Conservation (phyloP, 495 filamentous ascomycete genomes). For the Cladorrhinum samala region DNA sequence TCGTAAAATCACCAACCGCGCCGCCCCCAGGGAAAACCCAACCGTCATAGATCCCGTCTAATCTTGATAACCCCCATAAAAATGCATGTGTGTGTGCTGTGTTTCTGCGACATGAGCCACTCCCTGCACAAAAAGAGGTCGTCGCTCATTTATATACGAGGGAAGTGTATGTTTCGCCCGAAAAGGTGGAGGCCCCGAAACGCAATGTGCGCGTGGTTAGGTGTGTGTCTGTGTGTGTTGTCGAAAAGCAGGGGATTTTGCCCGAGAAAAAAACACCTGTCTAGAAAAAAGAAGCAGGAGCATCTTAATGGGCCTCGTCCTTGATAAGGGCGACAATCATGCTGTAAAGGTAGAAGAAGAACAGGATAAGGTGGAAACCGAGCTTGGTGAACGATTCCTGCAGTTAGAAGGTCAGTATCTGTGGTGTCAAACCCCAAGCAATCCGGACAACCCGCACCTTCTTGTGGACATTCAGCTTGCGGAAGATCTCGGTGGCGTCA, state of each 20-base stretch:
- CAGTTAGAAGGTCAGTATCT: neutral
- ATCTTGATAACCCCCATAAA: neutral
- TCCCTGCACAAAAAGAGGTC: neutral
- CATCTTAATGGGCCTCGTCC: conserved; percentile 75
- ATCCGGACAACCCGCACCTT: conserved; percentile 55
- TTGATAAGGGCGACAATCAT: conserved; percentile 99
- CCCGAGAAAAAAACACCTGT: neutral
- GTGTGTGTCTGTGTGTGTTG: too few species aligned
- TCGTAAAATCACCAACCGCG: neutral
- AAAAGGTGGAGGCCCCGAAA: neutral
- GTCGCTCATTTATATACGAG: neutral
- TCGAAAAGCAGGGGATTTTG: too few species aligned
- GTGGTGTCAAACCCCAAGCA: neutral
- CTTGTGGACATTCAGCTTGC: conserved; percentile 98
- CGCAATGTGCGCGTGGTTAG: too few species aligned
- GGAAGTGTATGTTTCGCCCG: too few species aligned
- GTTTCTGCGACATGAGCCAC: neutral
- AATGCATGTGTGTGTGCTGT: neutral
- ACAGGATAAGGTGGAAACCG: conserved; percentile 97
- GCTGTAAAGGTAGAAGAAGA: conserved; percentile 99
- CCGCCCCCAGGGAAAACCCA: neutral
- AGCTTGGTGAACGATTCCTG: conserved; percentile 99
- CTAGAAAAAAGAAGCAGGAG: neutral
- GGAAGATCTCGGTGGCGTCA: conserved; percentile 98
- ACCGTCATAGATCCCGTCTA: neutral